phyloP scores from a whole-genome alignment of 441 rosid species.

The Pelargonium myrrhifolium region DNA sequence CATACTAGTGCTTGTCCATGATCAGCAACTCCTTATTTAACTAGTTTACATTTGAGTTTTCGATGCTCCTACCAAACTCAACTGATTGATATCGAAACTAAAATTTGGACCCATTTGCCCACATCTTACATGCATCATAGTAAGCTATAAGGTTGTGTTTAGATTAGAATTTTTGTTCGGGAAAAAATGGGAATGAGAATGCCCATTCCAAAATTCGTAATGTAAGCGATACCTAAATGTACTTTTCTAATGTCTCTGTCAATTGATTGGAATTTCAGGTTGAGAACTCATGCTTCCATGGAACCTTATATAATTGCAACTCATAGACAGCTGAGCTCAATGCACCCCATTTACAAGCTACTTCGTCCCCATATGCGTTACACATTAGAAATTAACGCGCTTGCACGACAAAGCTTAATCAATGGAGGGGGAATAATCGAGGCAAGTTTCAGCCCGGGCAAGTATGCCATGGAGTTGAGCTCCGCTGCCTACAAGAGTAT shows the following conservation, averaged over 20 bases:
- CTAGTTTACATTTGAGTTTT: not conserved
- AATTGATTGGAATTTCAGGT: constrained; percentile 35
- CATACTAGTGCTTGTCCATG: no score
- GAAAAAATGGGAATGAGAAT: no score
- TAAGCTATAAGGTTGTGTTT: no score
- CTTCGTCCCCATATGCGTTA: constrained; percentile 91
- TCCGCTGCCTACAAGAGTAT: constrained; percentile 68
- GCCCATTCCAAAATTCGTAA: no score
- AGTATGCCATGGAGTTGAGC: constrained; percentile 78
- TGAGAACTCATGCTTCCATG: constrained; percentile 87
- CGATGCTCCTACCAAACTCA: not conserved
- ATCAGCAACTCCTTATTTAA: no score
- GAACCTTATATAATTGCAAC: constrained; percentile 86
- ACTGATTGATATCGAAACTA: not conserved
- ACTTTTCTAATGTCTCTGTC: constrained; percentile 4
- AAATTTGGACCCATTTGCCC: not conserved
- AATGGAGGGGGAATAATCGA: constrained; percentile 92
- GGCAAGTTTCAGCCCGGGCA: constrained; percentile 78
- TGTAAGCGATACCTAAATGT: no score
- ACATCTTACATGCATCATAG: not conserved
- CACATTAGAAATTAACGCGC: constrained; percentile 81
- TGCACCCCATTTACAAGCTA: constrained; percentile 81
- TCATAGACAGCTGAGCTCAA: constrained; percentile 75
- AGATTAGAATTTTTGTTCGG: no score
- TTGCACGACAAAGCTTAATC: constrained; percentile 78